These are phyloP conservation scores for Magnusiomyces clavatus DNA, from an alignment of 1,139 yeast species.

Conservation along the genomic window DNA sequence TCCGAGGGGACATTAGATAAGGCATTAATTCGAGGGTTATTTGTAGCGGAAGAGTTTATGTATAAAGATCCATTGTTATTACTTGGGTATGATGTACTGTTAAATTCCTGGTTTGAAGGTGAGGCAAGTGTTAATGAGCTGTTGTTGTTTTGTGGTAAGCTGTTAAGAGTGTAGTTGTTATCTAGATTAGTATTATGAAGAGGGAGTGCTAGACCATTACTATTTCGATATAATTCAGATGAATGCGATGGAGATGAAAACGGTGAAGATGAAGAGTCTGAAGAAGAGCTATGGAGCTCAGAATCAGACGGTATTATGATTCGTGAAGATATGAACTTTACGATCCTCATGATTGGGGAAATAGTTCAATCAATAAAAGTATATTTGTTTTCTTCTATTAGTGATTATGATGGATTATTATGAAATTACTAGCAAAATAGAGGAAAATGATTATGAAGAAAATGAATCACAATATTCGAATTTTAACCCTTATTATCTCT, in stretches of 20 bases:
- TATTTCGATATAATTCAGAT: not conserved
- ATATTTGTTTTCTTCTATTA: too few species aligned
- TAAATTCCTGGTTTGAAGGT: not conserved
- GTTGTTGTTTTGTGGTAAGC: not conserved
- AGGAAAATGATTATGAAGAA: not conserved
- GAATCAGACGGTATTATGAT: constrained; percentile 13
- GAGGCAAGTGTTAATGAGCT: not conserved
- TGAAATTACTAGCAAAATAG: not conserved
- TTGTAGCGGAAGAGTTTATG: not conserved
- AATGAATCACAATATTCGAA: too few species aligned
- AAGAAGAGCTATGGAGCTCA: constrained; percentile 1
- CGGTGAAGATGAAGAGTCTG: not conserved
- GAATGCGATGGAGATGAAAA: not conserved
- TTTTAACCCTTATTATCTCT: too few species aligned
- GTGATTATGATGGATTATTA: too few species aligned
- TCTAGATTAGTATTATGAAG: not conserved
- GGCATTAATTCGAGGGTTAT: not conserved
- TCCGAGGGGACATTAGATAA: not conserved
- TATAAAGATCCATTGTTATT: not conserved
- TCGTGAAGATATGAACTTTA: constrained; percentile 12
- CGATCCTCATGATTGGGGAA: constrained; percentile 6
- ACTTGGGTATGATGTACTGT: not conserved
- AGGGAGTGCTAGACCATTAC: not conserved
- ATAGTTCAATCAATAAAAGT: too few species aligned
- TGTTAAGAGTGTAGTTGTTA: not conserved